Evolutionary conservation across 1,139 yeast species (phyloP).

Genomic region (Kodamaea sp.): DNA sequence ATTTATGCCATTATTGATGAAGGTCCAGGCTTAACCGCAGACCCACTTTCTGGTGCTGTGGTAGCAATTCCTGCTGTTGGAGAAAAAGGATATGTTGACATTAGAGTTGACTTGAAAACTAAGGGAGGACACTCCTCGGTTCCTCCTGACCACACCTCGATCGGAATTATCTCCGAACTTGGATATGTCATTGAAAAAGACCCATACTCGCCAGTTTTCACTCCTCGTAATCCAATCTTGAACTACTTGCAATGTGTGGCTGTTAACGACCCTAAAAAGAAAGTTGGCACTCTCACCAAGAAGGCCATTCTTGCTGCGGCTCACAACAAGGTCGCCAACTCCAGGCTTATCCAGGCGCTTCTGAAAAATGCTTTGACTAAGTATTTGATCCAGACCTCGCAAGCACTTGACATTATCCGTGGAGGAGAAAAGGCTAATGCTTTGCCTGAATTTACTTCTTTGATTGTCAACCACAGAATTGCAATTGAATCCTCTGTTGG

Average conservation of each 20-base stretch:
- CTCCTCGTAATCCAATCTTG: constrained; percentile 51
- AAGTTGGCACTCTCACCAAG: constrained; percentile 15
- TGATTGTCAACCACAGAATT: constrained; percentile 35
- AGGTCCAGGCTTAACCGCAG: constrained; percentile 47
- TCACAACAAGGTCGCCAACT: constrained; percentile 26
- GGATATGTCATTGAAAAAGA: constrained; percentile 50
- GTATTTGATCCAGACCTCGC: constrained; percentile 34
- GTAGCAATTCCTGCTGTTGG: constrained; percentile 51
- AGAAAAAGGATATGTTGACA: constrained; percentile 67
- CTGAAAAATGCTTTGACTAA: constrained; percentile 15
- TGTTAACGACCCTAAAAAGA: constrained; percentile 25
- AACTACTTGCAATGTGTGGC: constrained; percentile 51
- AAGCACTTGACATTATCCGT: constrained; percentile 32
- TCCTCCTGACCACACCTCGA: constrained; percentile 75
- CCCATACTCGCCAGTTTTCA: constrained; percentile 47
- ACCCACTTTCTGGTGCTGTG: constrained; percentile 29
- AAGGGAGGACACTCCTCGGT: constrained; percentile 75
- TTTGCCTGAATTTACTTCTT: constrained; percentile 37
- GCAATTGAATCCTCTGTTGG: constrained; percentile 30
- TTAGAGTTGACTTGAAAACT: constrained; percentile 47
- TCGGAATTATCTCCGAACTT: constrained; percentile 65
- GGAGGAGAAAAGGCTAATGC: constrained; percentile 42
- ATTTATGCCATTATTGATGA: constrained; percentile 65
- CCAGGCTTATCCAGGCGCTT: constrained; percentile 21
- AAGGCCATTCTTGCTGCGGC: constrained; percentile 30